Percentiles rank a stretch among this genome's conserved stretches.
phyloP scores from a whole-genome alignment of 306 rosid species.

The Oxytropis ochrocephala region DNA sequence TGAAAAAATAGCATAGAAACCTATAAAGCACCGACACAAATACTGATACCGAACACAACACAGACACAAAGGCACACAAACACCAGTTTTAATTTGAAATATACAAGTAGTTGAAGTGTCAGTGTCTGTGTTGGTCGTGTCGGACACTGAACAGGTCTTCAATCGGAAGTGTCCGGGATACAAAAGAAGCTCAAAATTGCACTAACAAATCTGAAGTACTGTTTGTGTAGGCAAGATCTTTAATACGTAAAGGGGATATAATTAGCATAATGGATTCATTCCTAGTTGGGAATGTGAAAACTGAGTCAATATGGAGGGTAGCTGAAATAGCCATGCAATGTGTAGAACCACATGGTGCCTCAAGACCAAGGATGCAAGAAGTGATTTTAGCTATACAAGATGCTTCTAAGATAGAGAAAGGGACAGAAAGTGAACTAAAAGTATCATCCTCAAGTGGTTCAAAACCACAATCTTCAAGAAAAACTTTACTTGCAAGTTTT shows the following conservation, averaged over 20 bases:
- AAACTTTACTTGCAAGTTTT: constrained; percentile 83
- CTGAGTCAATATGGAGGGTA: constrained; percentile 82
- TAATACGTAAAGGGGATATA: constrained; percentile 75
- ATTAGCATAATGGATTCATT: constrained; percentile 66
- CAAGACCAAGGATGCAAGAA: constrained; percentile 97
- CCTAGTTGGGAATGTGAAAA: constrained; percentile 55
- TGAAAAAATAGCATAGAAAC: not conserved
- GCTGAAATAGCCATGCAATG: constrained; percentile 87
- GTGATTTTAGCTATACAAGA: constrained; percentile 85
- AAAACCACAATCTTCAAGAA: constrained; percentile 69
- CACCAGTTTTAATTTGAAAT: no score
- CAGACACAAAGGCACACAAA: no score
- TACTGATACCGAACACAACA: no score
- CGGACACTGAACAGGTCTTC: no score
- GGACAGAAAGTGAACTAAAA: constrained; percentile 37
- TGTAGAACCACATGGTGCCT: constrained; percentile 72
- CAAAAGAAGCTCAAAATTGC: not conserved
- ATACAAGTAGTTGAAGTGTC: no score
- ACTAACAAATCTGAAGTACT: not conserved
- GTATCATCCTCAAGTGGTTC: constrained; percentile 51
- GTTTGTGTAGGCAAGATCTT: constrained; percentile 64
- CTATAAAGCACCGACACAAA: no score
- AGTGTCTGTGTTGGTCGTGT: no score
- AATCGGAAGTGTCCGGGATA: no score
- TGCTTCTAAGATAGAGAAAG: constrained; percentile 68